Base-by-base conservation (phyloP, 371 early-diverging fungal species). In the Mucor velutinosus region DNA sequence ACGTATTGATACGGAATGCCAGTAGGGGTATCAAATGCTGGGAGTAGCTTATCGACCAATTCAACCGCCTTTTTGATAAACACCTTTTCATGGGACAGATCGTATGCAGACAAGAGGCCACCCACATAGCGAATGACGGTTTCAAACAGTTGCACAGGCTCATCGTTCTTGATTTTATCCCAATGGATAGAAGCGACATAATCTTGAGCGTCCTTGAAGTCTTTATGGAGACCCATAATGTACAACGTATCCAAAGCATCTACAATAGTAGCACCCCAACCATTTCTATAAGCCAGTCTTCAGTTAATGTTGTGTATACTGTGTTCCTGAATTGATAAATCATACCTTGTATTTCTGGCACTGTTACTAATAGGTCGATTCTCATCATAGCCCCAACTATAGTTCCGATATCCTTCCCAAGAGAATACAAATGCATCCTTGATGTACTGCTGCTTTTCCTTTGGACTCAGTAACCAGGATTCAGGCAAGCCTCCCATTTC, bases 101-200 rank as follows among this genome's bases (percentile, higher is more conserved):
- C 87, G 71, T 94, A 91, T 1, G 95, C 93, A 21, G 89, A 86
- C 25, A 96, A 74, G 29, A 96, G 76, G 0, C 95, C 95, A 15
- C 97, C 98, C 15, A 97, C 80, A 43, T 94, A 88, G 0, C 98
- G 88, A 56, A 97, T 97, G 17, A 87, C 87, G 27, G 93, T 92
- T 76, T 97, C 98, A 76, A 97, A 97, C 58, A 86, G 74, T 27
- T 82, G 78, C 12, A 82, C 82, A 7, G 72, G 69, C 19, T 69
- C 68, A 57, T 71, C 67, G 14, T 61, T 64, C 7, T 39, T 64
- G 2, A 66, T 37, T 11, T 49, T 56, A 45, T 47, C 32, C 82
- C 82, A 82, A 33, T 85, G 72, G 56, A 90, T 81, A 0, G 73
- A 33, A 4, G 67, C 70, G 8, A 95, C 88, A 81, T 78, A 87